phyloP scores from a whole-genome alignment of 306 rosid species.

The Prunus padus region DNA sequence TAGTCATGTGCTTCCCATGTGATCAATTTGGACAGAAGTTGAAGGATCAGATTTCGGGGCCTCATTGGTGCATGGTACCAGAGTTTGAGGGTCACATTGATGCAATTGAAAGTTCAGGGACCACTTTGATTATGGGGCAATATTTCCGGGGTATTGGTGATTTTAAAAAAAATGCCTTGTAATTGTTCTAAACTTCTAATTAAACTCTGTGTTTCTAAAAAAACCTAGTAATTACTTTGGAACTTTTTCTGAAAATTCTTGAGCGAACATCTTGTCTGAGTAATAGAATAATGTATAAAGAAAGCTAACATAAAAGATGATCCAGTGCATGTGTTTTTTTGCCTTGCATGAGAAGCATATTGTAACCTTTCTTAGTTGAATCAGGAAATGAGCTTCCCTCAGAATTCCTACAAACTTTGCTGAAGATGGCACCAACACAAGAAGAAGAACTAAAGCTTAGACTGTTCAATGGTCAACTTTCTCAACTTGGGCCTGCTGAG shows the following conservation, averaged over 20 bases:
- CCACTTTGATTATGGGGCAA: background rate
- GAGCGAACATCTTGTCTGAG: background rate
- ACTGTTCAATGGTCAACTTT: conserved; percentile 50
- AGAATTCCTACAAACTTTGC: conserved; percentile 66
- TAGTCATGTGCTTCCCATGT: background rate
- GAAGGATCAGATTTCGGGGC: background rate
- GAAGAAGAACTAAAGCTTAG: conserved; percentile 97
- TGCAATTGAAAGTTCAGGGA: background rate
- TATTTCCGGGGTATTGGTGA: too few species aligned
- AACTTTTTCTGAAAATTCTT: background rate
- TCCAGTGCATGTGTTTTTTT: background rate
- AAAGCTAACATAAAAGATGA: background rate
- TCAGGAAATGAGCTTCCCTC: conserved; percentile 89
- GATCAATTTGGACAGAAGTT: background rate
- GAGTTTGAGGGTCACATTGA: background rate
- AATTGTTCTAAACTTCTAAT: too few species aligned
- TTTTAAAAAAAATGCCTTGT: too few species aligned
- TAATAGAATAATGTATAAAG: background rate
- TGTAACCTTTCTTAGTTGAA: conserved; percentile 26
- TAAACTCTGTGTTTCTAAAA: too few species aligned
- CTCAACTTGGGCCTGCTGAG: conserved; percentile 86
- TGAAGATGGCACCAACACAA: conserved; percentile 85
- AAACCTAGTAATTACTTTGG: background rate
- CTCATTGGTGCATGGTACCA: background rate
- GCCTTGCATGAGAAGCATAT: conserved; percentile 16